Conservation (phyloP, 805 yeast genomes). For the Novakomyces olei region DNA sequence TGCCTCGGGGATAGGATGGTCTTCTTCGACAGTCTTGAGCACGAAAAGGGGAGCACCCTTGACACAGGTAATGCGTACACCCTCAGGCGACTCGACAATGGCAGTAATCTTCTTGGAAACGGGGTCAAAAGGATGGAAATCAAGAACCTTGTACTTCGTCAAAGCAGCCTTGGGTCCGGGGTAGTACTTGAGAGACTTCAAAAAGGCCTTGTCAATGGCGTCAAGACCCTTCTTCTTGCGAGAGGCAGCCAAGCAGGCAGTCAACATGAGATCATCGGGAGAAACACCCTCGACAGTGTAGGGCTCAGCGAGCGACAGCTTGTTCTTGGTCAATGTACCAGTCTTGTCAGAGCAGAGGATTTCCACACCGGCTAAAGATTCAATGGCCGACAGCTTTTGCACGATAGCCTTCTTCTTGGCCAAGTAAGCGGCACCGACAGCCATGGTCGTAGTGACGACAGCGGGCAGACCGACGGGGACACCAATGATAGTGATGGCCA, state of each 20-base stretch:
- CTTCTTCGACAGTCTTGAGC: slow-evolving; percentile 89
- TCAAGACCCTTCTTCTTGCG: slow-evolving; percentile 97
- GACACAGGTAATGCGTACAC: slow-evolving; percentile 86
- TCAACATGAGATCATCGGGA: slow-evolving; percentile 86
- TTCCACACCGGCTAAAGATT: slow-evolving; percentile 93
- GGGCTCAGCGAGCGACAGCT: slow-evolving; percentile 86
- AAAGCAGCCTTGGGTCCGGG: slow-evolving; percentile 86
- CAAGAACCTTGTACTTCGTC: slow-evolving; percentile 81
- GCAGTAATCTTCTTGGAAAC: slow-evolving; percentile 93
- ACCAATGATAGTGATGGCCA: slow-evolving; percentile 92
- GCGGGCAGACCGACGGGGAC: slow-evolving; percentile 98
- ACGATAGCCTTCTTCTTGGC: slow-evolving; percentile 96
- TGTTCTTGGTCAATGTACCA: slow-evolving; percentile 94
- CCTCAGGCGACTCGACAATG: slow-evolving; percentile 85
- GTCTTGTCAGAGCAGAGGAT: slow-evolving; percentile 95
- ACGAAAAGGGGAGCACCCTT: slow-evolving; percentile 97
- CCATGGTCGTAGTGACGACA: slow-evolving; percentile 96
- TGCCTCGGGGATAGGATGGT: slow-evolving; percentile 88
- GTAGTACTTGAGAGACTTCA: slow-evolving; percentile 66
- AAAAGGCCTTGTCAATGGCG: slow-evolving; percentile 92
- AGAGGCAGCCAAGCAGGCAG: slow-evolving; percentile 94
- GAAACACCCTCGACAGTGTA: slow-evolving; percentile 95
- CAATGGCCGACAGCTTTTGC: slow-evolving; percentile 89
- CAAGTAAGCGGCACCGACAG: slow-evolving; percentile 97
- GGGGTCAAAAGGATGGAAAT: slow-evolving; percentile 95